These are phyloP conservation scores for Actinidia arguta DNA, from an alignment of 179 eudicot species.

Conservation along the genomic window DNA sequence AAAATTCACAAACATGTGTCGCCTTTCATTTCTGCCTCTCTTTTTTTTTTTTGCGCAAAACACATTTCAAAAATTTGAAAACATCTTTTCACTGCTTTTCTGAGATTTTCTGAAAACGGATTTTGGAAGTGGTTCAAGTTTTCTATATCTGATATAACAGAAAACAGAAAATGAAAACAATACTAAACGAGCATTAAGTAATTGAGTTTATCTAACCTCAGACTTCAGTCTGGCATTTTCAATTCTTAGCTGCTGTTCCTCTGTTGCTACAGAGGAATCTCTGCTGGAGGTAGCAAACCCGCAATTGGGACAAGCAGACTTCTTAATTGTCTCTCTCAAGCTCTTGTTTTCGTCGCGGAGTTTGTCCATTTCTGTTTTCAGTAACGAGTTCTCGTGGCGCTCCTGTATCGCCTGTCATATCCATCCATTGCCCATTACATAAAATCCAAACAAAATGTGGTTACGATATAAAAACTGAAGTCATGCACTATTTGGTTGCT, in stretches of 20 bases:
- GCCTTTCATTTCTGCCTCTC: too few species aligned
- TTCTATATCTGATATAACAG: background rate
- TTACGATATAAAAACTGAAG: background rate
- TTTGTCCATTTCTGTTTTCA: conserved; percentile 88
- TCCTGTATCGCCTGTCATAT: conserved; percentile 90
- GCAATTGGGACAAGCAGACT: conserved; percentile 75
- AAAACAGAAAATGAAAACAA: background rate
- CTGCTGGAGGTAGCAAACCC: conserved; percentile 64
- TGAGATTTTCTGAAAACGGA: too few species aligned
- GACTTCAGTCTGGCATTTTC: conserved; percentile 92
- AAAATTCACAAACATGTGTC: too few species aligned
- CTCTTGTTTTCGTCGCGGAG: conserved; percentile 76
- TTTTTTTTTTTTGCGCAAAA: too few species aligned
- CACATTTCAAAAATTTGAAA: too few species aligned
- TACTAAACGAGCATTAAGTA: background rate
- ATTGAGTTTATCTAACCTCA: conserved; percentile 57
- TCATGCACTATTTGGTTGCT: background rate
- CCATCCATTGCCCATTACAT: background rate
- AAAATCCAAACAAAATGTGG: background rate
- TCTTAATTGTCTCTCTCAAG: conserved; percentile 64
- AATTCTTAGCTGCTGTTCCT: conserved; percentile 75
- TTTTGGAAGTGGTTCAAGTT: too few species aligned
- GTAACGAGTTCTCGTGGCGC: conserved; percentile 88
- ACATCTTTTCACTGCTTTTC: too few species aligned
- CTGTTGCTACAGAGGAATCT: conserved; percentile 41